phyloP scores from a whole-genome alignment of 768 basidiomycete species.

The Mycena olivaceomarginata region DNA sequence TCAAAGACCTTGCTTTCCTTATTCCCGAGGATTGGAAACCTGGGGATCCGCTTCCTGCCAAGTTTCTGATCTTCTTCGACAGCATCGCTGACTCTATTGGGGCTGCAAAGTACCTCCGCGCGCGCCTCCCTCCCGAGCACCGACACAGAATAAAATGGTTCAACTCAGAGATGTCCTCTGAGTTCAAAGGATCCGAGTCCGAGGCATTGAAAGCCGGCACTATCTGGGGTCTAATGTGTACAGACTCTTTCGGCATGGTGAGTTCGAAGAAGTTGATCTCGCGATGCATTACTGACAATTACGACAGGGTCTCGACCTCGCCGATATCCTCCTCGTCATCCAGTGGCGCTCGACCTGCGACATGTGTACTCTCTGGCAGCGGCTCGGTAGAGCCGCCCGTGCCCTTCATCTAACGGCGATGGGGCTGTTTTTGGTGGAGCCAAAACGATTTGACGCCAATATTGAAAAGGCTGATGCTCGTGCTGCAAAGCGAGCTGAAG shows the following conservation, averaged over 20 bases:
- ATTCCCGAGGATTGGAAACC: too few relatives aligned
- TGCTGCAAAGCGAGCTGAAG: too few relatives aligned
- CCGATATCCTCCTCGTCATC: conserved; percentile 52
- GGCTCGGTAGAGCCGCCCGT: too few relatives aligned
- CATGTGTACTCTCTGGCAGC: too few relatives aligned
- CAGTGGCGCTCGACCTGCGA: conserved; percentile 50
- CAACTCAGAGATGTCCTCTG: conserved; percentile 35
- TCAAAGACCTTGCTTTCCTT: too few relatives aligned
- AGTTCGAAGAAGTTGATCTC: background rate
- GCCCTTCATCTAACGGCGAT: too few relatives aligned
- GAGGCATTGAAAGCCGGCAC: conserved; percentile 36
- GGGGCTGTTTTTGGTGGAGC: too few relatives aligned
- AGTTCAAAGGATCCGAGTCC: conserved; percentile 17
- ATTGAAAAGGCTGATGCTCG: too few relatives aligned
- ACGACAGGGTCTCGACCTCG: conserved; percentile 54
- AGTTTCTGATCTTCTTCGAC: too few relatives aligned
- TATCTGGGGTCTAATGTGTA: conserved; percentile 48
- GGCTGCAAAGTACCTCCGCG: background rate
- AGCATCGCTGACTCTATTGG: too few relatives aligned
- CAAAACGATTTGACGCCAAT: too few relatives aligned
- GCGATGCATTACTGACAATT: background rate
- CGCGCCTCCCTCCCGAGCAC: background rate
- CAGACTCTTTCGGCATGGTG: conserved; percentile 53
- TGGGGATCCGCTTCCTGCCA: too few relatives aligned
- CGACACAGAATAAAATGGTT: conserved; percentile 39